These are phyloP conservation scores for Wickerhamomyces rabaulensis DNA, from an alignment of 805 yeast genomes.

Conservation along the genomic window DNA sequence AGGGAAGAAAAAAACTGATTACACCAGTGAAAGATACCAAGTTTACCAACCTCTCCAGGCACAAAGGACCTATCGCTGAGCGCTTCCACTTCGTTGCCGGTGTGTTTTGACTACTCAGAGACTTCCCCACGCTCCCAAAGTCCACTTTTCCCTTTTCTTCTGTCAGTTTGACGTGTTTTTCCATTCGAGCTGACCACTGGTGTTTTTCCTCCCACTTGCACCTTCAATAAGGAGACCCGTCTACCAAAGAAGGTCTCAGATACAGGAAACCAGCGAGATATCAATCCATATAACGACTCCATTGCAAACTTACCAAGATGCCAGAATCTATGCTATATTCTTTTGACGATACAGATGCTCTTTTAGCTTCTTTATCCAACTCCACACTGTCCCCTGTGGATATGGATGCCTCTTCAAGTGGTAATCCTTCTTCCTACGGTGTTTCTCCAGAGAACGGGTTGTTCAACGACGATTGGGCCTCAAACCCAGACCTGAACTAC, in stretches of 20 bases:
- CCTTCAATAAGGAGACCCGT: neutral
- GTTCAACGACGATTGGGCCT: constrained; percentile 12
- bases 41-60: neutral
- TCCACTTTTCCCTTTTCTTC: neutral
- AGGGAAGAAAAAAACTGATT: neutral
- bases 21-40: neutral
- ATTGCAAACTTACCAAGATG: neutral
- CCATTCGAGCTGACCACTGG: too few relatives aligned
- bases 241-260: neutral
- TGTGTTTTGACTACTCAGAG: neutral
- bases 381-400: constrained; percentile 22
- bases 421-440: constrained; percentile 18
- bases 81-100: neutral
- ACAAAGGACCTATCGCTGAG: neutral
- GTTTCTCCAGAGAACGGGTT: constrained; percentile 17
- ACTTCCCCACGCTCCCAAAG: neutral
- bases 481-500: neutral
- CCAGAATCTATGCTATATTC: constrained; percentile 11
- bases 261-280: too few relatives aligned
- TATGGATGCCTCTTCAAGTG: constrained; percentile 12
- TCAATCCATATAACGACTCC: too few relatives aligned
- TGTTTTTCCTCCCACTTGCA: too few relatives aligned
- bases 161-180: neutral
- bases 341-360: constrained; percentile 25
- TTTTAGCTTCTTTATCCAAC: constrained; percentile 20